Conservation (phyloP, 305 asterid genomes). For the Fraxinus dipetala region DNA sequence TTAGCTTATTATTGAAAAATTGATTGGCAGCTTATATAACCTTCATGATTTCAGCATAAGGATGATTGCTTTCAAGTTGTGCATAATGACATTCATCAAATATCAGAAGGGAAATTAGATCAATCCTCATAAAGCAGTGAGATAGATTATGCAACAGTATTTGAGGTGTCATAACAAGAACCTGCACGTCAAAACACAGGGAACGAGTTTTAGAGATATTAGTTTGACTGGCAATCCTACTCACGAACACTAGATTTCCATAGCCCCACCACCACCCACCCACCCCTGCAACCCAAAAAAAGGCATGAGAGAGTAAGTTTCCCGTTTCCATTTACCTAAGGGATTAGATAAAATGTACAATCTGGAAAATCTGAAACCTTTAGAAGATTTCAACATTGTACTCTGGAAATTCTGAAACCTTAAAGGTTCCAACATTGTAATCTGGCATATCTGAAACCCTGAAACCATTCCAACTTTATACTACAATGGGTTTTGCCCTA, state of each 20-base stretch:
- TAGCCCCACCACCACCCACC: not conserved
- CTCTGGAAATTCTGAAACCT: not conserved
- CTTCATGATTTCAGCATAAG: constrained; percentile 98
- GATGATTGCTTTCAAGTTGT: constrained; percentile 85
- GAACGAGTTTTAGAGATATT: constrained; percentile 1
- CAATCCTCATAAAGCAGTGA: constrained; percentile 82
- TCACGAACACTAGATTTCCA: constrained; percentile 5
- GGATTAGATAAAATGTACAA: not conserved
- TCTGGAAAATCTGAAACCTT: not conserved
- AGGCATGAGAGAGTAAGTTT: not conserved
- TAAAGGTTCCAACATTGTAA: not conserved
- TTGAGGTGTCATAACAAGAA: constrained; percentile 97
- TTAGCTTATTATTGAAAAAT: not conserved
- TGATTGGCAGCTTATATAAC: constrained; percentile 31
- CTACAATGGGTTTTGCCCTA: not conserved
- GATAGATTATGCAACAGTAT: constrained; percentile 72
- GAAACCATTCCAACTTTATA: not conserved
- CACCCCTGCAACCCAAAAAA: not conserved
- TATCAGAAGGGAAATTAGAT: constrained; percentile 81
- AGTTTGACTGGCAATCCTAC: constrained; percentile 7
- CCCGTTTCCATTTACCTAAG: not conserved
- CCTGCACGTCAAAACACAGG: constrained; percentile 50
- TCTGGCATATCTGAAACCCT: constrained; percentile 6
- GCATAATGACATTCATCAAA: constrained; percentile 99
- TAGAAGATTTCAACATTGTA: not conserved